Percentiles rank a stretch among this genome's conserved stretches.
Evolutionary conservation across 2,329 filamentous ascomycete species (phyloP).

Genomic region (Pseudogymnoascus pannorum): DNA sequence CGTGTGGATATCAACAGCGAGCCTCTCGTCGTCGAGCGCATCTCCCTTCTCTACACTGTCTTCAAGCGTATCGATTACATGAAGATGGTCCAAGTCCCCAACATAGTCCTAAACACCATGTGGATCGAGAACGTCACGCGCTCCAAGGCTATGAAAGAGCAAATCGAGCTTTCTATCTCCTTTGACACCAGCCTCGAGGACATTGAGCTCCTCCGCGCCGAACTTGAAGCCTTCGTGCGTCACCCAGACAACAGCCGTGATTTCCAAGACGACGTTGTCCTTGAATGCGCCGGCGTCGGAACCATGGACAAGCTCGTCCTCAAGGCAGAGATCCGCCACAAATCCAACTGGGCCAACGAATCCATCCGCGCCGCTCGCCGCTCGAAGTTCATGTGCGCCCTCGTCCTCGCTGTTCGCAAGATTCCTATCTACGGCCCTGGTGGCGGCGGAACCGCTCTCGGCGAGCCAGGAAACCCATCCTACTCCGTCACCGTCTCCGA

Average conservation of each 20-base stretch:
- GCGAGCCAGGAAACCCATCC: conserved; percentile 64
- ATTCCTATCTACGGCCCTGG: conserved; percentile 80
- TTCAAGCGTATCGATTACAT: conserved; percentile 78
- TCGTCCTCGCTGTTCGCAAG: conserved; percentile 76
- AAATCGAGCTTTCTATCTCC: conserved; percentile 67
- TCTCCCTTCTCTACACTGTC: conserved; percentile 86
- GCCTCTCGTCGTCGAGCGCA: conserved; percentile 80
- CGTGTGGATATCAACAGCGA: conserved; percentile 71
- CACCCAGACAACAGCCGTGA: conserved; percentile 82
- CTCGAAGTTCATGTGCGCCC: conserved; percentile 94
- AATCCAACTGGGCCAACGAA: conserved; percentile 89
- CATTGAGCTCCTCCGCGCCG: conserved; percentile 72
- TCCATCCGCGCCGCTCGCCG: conserved; percentile 70
- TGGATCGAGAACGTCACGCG: conserved; percentile 94
- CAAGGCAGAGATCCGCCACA: conserved; percentile 79
- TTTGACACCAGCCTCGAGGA: conserved; percentile 88
- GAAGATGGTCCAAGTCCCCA: conserved; percentile 73
- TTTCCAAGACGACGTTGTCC: conserved; percentile 76
- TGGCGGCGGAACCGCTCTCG: conserved; percentile 56
- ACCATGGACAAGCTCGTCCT: conserved; percentile 85
- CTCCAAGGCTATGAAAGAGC: conserved; percentile 85
- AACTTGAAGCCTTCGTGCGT: conserved; percentile 80
- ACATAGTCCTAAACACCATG: conserved; percentile 83
- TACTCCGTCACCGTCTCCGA: conserved; percentile 75
- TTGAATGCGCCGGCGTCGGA: conserved; percentile 71